phyloP scores from a whole-genome alignment of 2,329 filamentous ascomycete species.

The Penicillium brasilianum region DNA sequence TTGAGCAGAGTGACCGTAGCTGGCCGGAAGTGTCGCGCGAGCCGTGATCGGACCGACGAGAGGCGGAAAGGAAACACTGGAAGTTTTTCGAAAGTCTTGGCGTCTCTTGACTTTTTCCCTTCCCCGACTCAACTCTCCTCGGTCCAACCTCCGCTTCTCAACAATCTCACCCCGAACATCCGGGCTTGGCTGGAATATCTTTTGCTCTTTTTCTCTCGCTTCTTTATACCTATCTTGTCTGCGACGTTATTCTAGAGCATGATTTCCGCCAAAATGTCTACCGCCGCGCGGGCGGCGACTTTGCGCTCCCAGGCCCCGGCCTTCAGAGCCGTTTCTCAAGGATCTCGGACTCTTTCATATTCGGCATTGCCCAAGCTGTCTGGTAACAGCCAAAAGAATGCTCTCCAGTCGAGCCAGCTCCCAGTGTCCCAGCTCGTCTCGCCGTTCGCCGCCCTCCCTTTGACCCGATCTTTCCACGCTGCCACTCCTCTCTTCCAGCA shows the following conservation, averaged over 20 bases:
- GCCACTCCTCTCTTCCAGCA: constrained; percentile 41
- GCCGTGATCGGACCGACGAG: constrained; percentile 33
- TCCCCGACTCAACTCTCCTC: constrained; percentile 37
- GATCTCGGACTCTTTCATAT: constrained; percentile 39
- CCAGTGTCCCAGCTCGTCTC: constrained; percentile 40
- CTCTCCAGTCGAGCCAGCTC: constrained; percentile 41
- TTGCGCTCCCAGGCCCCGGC: constrained; percentile 41
- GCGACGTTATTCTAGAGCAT: constrained; percentile 37
- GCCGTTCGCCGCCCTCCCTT: constrained; percentile 42
- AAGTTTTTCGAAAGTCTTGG: constrained; percentile 46
- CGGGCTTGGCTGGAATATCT: constrained; percentile 30
- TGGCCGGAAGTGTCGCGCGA: constrained; percentile 14
- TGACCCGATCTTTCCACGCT: constrained; percentile 46
- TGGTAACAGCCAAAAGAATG: constrained; percentile 31
- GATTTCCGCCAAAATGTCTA: constrained; percentile 47
- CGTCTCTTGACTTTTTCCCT: constrained; percentile 44
- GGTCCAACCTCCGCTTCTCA: constrained; percentile 35
- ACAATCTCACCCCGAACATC: constrained; percentile 29
- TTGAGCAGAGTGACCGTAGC: constrained; percentile 9
- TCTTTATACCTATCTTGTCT: constrained; percentile 9
- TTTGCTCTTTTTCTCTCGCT: constrained; percentile 14
- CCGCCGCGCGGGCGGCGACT: constrained; percentile 44
- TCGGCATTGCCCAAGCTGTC: constrained; percentile 39
- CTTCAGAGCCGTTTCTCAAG: constrained; percentile 41
- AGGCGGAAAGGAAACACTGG: constrained; percentile 40